Evolutionary conservation across 208 protist species (phyloP), one percentile per base, ranked within the genome.

Genomic region (Novymonas esmeraldas): DNA sequence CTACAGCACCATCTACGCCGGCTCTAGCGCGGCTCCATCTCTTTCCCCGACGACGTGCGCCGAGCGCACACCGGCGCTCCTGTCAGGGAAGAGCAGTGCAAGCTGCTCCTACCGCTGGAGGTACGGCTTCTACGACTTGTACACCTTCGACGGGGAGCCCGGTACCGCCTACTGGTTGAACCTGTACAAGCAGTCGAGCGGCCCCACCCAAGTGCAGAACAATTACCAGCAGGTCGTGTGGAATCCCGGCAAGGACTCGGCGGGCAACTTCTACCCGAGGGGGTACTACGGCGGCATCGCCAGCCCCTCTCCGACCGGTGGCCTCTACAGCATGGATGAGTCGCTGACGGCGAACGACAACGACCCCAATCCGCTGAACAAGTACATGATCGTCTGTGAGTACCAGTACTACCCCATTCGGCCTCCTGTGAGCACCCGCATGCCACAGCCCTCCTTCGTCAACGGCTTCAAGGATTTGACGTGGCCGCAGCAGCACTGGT

Each of bases 401-500:
- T 50, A 65, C 16, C 82, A 88, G 71, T 22, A 41, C 46, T 71
- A 79, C 38, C 51, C 61, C 5, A 29, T 18, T 11, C 7, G 26
- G 14, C 22, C 46, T 7, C 39, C 54, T 24, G 6, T 44, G 6
- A 69, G 68, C 6, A 71, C 69, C 14, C 57, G 18, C 34, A 31
- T 71, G 39, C 45, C 74, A 14, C 82, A 89, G 69, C 82, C 82
- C 0, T 3, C 11, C 22, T 81, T 89, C 24, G 45, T 78, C 6
- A 50, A 78, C n/a, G 79, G 78, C 58, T 89, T 69, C 68, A 82
- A 85, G 64, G 66, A 76, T 2, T 39, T 73, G 36, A 89, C 79
- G 26, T 89, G 82, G 79, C 62, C 77, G 18, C 79, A 89, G 69
- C 59, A 55, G 59, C 20, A 85, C 68, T 89, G 82, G 82, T 89